Evolutionary conservation across 129 eudicot species (phyloP).

Genomic region (Centrapalus pauciflorus): DNA sequence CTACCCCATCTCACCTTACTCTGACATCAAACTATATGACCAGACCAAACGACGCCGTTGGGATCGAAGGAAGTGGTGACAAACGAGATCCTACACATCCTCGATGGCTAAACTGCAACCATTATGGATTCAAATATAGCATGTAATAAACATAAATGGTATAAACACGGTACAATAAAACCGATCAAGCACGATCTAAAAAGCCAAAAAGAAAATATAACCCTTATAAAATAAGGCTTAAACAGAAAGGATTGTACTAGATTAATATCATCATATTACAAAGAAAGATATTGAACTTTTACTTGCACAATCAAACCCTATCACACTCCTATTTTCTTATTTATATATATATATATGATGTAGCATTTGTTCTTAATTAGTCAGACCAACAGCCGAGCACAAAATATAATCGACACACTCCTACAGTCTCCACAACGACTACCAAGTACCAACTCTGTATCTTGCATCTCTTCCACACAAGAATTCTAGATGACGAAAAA

Average conservation of each 20-base stretch:
- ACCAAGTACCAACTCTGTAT: conserved; percentile 37
- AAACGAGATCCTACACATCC: too few relatives aligned
- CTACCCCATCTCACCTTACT: too few relatives aligned
- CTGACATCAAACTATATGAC: too few relatives aligned
- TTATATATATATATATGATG: conserved; percentile 27
- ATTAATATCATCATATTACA: conserved; percentile 7
- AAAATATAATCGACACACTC: conserved; percentile 36
- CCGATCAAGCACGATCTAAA: too few relatives aligned
- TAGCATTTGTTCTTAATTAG: conserved; percentile 56
- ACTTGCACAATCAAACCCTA: conserved; percentile 43
- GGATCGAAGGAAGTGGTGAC: too few relatives aligned
- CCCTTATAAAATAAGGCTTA: not conserved
- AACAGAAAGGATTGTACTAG: not conserved
- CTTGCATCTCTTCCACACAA: conserved; percentile 42
- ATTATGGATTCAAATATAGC: too few relatives aligned
- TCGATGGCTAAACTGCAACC: too few relatives aligned
- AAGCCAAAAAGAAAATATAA: not conserved
- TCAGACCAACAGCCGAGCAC: conserved; percentile 42
- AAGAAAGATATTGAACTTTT: conserved; percentile 17
- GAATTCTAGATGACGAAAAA: conserved; percentile 18
- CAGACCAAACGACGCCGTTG: too few relatives aligned
- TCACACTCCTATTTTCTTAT: conserved; percentile 27
- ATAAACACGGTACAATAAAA: too few relatives aligned
- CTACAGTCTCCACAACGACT: conserved; percentile 33
- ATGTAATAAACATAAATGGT: too few relatives aligned